phyloP scores from a whole-genome alignment of 768 basidiomycete species.

The Macrolepiota albuminosa region DNA sequence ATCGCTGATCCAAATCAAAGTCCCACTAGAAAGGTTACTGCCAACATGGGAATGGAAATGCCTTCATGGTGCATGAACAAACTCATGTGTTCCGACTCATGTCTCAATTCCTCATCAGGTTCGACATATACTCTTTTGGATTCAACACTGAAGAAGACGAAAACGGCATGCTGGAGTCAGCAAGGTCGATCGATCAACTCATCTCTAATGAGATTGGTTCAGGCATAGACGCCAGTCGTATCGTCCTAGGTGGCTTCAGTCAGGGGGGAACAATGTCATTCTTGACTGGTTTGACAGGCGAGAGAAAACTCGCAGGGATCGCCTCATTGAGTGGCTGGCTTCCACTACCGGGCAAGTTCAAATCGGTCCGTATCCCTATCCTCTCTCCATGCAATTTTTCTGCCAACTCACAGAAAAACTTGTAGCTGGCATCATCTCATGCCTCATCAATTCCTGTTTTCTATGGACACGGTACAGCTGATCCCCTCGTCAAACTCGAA shows the following conservation, averaged over 20 bases:
- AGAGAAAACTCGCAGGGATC: constrained; percentile 67
- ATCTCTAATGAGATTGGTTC: constrained; percentile 71
- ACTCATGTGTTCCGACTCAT: background rate
- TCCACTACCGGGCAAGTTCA: constrained; percentile 60
- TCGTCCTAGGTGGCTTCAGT: constrained; percentile 86
- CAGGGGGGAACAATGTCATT: constrained; percentile 81
- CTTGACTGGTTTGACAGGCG: constrained; percentile 65
- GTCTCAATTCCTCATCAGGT: constrained; percentile 41
- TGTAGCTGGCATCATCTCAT: constrained; percentile 56
- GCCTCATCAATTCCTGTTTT: constrained; percentile 70
- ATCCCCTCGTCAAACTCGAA: constrained; percentile 64
- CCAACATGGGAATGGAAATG: constrained; percentile 72
- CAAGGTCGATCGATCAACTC: constrained; percentile 56
- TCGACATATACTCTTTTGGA: constrained; percentile 69
- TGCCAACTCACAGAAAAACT: constrained; percentile 5
- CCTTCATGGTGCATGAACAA: constrained; percentile 56
- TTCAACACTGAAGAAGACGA: constrained; percentile 68
- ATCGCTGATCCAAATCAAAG: constrained; percentile 24
- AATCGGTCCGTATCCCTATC: constrained; percentile 40
- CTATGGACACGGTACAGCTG: constrained; percentile 79
- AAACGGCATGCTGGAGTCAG: constrained; percentile 64
- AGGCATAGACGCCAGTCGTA: constrained; percentile 63
- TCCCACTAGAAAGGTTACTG: constrained; percentile 58
- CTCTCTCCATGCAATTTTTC: background rate
- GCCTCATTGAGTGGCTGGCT: constrained; percentile 78